phyloP scores from a whole-genome alignment of 441 rosid genomes.

The Croton setiger region DNA sequence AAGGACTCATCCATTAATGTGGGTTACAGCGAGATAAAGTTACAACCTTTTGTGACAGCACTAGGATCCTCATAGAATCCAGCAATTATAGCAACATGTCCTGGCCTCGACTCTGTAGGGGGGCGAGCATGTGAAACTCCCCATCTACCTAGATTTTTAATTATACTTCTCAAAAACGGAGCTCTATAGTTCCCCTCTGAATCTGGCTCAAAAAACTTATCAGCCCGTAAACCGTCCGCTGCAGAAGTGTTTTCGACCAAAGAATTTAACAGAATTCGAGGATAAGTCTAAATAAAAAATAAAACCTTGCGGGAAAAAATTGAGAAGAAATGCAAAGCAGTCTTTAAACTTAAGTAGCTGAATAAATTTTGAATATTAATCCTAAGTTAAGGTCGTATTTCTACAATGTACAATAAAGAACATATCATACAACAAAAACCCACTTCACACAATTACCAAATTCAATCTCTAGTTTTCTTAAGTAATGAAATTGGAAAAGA shows the following conservation, averaged over 20 bases:
- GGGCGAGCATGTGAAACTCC: conserved; percentile 99
- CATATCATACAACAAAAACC: neutral
- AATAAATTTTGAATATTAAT: neutral
- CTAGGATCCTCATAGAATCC: conserved; percentile 99
- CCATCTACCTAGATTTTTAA: conserved; percentile 82
- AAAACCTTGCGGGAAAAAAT: neutral
- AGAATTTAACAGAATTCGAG: neutral
- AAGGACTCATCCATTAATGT: conserved; percentile 1
- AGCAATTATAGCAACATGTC: conserved; percentile 93
- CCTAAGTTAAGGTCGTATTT: too few species aligned
- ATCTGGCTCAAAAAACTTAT: conserved; percentile 94
- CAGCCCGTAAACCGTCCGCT: conserved; percentile 99
- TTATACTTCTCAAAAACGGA: conserved; percentile 80
- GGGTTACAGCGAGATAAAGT: neutral
- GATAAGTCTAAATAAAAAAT: neutral
- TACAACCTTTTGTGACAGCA: conserved; percentile 88
- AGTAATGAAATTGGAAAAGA: neutral
- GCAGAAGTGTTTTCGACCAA: conserved; percentile 26
- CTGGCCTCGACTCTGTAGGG: conserved; percentile 97
- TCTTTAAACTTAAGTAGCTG: neutral
- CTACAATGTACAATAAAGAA: too few species aligned
- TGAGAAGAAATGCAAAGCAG: neutral
- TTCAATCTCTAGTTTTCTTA: neutral
- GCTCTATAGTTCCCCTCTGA: conserved; percentile 68
- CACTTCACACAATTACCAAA: neutral